Evolutionary conservation across 805 yeast species (phyloP), one percentile per base, ranked within the genome.

Genomic region (Saccharomycopsis babjevae): DNA sequence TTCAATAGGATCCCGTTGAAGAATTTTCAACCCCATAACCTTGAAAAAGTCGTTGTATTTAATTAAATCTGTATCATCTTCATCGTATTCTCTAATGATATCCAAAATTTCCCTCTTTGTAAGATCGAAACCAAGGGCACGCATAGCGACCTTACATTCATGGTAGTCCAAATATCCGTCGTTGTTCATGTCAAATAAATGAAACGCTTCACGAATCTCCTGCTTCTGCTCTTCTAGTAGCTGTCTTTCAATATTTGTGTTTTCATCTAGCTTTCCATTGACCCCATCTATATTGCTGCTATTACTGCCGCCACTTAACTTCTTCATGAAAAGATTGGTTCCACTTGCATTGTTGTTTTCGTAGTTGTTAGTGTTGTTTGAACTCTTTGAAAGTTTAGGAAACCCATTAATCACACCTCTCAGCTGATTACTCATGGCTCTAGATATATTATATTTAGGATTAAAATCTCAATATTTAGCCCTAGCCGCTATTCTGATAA

Each of bases 81-180:
- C 78, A 70, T 88, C 94, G 68, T 88, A 92, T 69, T 87, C 92
- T 59, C 84, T 86, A 56, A 94, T 85, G 25, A 90, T 80, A 57
- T 84, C 84, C 64, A 87, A 77, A 2, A 93, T 88, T 61, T 88
- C 90, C 64, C 84, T 80, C 67, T 91, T 84, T 34, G 87, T 75
- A 67, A 88, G 79, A 57, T 89, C 96, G 69, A 94, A 93, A 32
- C 97, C 98, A 50, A 94, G 77, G 0, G 99, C 99, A 59, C 96
- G 76, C 76, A 94, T 83, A 0, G 99, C 97, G 20, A 91, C 97
- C 73, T 90, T 92, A 65, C 90, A 77, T 68, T 93, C 98, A 69
- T 94, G 98, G 71, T 88, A 93, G 68, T 94, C 97, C 58, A 94
- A 78, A 66, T 79, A 81, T 3, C 97, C 96, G 71, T 94, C 98